Evolutionary conservation across 352 stramenopile species (phyloP).

Genomic region (Pythium guiyangense): DNA sequence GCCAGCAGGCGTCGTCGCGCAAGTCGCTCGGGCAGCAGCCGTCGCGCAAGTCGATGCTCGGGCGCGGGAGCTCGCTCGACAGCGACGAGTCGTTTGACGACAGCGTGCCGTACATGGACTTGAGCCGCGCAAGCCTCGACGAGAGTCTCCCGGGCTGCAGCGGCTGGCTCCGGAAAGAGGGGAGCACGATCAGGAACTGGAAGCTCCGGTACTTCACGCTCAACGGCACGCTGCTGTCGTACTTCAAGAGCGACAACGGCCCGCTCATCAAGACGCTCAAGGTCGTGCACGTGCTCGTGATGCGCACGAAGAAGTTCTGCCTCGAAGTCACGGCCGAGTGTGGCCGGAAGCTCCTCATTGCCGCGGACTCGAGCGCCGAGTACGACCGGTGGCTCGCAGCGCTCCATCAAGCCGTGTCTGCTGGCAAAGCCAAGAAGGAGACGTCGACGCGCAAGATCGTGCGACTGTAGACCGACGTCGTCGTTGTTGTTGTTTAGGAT

Average conservation of each 20-base stretch:
- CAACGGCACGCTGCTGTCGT: slow-evolving; percentile 67
- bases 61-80: slow-evolving; percentile 10
- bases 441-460: slow-evolving; percentile 6
- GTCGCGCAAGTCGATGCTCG: neutral
- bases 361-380: slow-evolving; percentile 65
- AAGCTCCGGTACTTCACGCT: slow-evolving; percentile 82
- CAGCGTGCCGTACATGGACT: slow-evolving; percentile 3
- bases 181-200: slow-evolving; percentile 79
- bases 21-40: neutral
- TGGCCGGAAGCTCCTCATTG: slow-evolving; percentile 65
- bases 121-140: slow-evolving; percentile 9
- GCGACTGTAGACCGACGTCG: slow-evolving; percentile 4
- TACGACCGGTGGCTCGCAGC: slow-evolving; percentile 63
- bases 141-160: slow-evolving; percentile 33
- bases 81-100: slow-evolving; percentile 14
- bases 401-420: slow-evolving; percentile 45
- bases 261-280: slow-evolving; percentile 57
- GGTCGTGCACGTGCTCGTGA: slow-evolving; percentile 62
- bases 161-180: slow-evolving; percentile 79
- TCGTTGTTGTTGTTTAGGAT: too few species aligned
- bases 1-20: slow-evolving; percentile 1
- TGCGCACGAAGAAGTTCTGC: slow-evolving; percentile 64
- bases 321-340: slow-evolving; percentile 74
- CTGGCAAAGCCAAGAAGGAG: slow-evolving; percentile 20
- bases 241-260: slow-evolving; percentile 82